Conservation (phyloP, 2,329 filamentous ascomycete genomes). For the Thyridium curvatum region DNA sequence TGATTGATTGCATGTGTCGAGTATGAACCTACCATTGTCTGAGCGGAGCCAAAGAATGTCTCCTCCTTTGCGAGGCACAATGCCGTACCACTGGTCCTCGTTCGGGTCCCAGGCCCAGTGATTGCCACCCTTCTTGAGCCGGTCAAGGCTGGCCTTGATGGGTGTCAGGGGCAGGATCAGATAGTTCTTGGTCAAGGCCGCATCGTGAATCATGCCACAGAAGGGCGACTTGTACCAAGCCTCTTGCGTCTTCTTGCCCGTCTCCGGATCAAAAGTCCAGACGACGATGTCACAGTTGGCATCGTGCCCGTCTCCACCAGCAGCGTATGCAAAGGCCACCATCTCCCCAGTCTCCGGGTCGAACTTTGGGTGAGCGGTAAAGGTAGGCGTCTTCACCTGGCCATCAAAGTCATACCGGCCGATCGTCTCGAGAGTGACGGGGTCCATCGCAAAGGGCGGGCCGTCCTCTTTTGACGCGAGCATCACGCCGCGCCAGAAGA, state of each 20-base stretch:
- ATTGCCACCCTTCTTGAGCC: slow-evolving; percentile 37
- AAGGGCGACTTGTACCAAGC: slow-evolving; percentile 42
- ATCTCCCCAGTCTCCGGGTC: slow-evolving; percentile 45
- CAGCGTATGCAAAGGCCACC: slow-evolving; percentile 45
- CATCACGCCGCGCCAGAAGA: slow-evolving; percentile 49
- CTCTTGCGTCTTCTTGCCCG: slow-evolving; percentile 37
- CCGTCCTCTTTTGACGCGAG: slow-evolving; percentile 50
- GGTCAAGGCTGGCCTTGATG: slow-evolving; percentile 35
- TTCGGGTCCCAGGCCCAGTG: slow-evolving; percentile 47
- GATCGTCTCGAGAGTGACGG: slow-evolving; percentile 39
- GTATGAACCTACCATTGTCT: slow-evolving; percentile 43
- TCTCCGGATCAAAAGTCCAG: slow-evolving; percentile 35
- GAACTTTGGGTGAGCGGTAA: slow-evolving; percentile 47
- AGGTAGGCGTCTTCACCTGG: slow-evolving; percentile 38
- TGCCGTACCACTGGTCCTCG: slow-evolving; percentile 48
- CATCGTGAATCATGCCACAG: slow-evolving; percentile 47
- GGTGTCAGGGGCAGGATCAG: slow-evolving; percentile 41
- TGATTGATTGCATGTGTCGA: too few species aligned
- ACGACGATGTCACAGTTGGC: slow-evolving; percentile 35
- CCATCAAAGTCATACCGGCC: slow-evolving; percentile 46
- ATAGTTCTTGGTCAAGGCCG: slow-evolving; percentile 39
- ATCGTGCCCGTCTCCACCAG: slow-evolving; percentile 34
- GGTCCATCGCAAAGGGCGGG: slow-evolving; percentile 45
- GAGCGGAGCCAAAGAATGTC: slow-evolving; percentile 47
- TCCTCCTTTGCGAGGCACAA: slow-evolving; percentile 42